Evolutionary conservation across 2,329 filamentous ascomycete genomes (phyloP).

Genomic region (Arthrobotrys pseudoclavata): DNA sequence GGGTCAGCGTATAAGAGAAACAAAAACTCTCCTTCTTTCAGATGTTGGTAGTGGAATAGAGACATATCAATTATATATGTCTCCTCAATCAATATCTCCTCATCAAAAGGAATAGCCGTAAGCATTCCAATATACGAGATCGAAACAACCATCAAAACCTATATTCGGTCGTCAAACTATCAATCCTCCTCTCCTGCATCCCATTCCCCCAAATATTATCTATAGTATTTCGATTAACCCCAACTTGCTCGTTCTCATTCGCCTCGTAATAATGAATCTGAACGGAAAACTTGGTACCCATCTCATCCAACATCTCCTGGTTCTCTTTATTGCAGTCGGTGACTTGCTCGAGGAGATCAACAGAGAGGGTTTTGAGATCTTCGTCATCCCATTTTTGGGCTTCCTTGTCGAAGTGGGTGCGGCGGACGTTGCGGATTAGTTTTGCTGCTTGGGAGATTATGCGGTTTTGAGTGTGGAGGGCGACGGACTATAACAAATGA

Average conservation of each 20-base stretch:
- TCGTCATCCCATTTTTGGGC: constrained; percentile 39
- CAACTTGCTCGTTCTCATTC: constrained; percentile 1
- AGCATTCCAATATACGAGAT: not conserved
- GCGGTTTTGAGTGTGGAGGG: constrained; percentile 43
- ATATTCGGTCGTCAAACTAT: constrained; percentile 30
- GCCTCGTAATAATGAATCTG: constrained; percentile 33
- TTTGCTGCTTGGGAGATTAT: constrained; percentile 32
- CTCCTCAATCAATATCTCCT: not conserved
- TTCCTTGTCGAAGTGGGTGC: constrained; percentile 18
- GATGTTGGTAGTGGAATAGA: not conserved
- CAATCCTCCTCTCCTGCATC: constrained; percentile 18
- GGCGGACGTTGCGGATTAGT: constrained; percentile 37
- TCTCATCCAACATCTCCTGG: constrained; percentile 44
- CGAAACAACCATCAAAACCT: not conserved
- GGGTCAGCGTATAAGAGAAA: not conserved
- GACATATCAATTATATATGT: constrained; percentile 15
- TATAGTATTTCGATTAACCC: not conserved
- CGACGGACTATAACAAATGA: constrained; percentile 12
- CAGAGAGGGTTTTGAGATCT: constrained; percentile 1
- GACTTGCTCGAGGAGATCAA: constrained; percentile 12
- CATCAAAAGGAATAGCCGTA: not conserved
- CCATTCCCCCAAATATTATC: not conserved
- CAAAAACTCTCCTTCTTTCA: not conserved
- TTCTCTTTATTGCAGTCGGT: constrained; percentile 31
- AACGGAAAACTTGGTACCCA: constrained; percentile 50